A percentile compares a stretch with the other conserved stretches of the same genome.
Conservation (phyloP, 2,329 filamentous ascomycete genomes). For the Diaporthe velutina region DNA sequence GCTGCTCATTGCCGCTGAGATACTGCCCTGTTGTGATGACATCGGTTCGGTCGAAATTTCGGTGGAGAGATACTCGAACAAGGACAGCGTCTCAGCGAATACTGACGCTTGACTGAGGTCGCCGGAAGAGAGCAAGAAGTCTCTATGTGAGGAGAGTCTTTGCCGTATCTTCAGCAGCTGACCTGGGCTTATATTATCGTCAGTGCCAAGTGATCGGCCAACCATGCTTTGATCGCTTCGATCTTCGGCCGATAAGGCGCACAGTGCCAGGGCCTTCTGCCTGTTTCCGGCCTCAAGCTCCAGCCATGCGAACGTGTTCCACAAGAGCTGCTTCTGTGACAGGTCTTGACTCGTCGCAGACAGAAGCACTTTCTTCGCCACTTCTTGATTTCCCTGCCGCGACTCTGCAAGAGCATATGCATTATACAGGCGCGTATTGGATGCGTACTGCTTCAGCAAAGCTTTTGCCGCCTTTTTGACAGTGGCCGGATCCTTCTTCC, state of each 20-base stretch:
- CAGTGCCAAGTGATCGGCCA: conserved; percentile 33
- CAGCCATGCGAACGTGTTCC: conserved; percentile 77
- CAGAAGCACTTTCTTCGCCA: conserved; percentile 74
- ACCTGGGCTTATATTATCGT: conserved; percentile 37
- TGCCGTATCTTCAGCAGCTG: conserved; percentile 67
- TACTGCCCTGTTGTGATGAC: conserved; percentile 65
- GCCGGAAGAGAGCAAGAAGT: conserved; percentile 67
- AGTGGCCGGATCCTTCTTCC: conserved; percentile 62
- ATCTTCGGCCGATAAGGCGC: conserved; percentile 55
- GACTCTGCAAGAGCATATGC: conserved; percentile 82
- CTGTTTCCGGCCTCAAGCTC: conserved; percentile 62
- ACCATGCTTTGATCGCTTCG: not conserved
- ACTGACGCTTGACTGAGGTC: conserved; percentile 62
- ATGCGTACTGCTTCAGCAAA: conserved; percentile 76
- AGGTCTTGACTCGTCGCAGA: conserved; percentile 70
- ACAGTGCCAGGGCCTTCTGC: conserved; percentile 50
- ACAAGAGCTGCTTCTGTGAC: conserved; percentile 62
- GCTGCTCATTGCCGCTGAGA: conserved; percentile 61
- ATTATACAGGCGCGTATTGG: conserved; percentile 79
- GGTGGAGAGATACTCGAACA: conserved; percentile 76
- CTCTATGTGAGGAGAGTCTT: conserved; percentile 64
- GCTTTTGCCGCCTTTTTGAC: conserved; percentile 79
- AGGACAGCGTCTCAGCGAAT: conserved; percentile 71
- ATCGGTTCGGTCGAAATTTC: conserved; percentile 57
- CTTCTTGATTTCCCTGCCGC: conserved; percentile 65